Evolutionary conservation across 805 yeast species (phyloP).

Genomic region (Metschnikowia proteae): DNA sequence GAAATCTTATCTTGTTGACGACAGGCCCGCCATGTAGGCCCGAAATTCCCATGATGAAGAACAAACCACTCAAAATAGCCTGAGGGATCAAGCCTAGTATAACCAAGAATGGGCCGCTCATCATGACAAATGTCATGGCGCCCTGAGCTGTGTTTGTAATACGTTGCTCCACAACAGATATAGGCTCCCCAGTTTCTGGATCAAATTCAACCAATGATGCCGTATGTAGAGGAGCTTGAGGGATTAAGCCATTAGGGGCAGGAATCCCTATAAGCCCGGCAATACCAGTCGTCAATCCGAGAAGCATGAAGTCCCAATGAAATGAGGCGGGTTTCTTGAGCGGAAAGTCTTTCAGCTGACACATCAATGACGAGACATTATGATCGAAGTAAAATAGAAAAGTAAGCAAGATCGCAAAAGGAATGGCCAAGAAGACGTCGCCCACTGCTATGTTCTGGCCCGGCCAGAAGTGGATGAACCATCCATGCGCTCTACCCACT

Average conservation of each 20-base stretch:
- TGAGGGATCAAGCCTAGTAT: conserved; percentile 87
- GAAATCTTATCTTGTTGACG: conserved; percentile 55
- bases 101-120: conserved; percentile 81
- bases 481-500: conserved; percentile 48
- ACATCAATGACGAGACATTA: conserved; percentile 89
- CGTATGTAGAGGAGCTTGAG: conserved; percentile 96
- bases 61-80: conserved; percentile 87
- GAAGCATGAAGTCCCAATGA: conserved; percentile 84
- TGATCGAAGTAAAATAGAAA: conserved; percentile 91
- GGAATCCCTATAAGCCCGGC: conserved; percentile 89
- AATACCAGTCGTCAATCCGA: conserved; percentile 84
- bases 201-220: conserved; percentile 62
- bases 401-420: conserved; percentile 85
- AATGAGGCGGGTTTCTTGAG: conserved; percentile 82
- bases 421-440: conserved; percentile 83
- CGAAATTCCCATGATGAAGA: conserved; percentile 87
- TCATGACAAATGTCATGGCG: conserved; percentile 73
- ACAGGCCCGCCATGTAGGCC: conserved; percentile 70
- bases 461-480: conserved; percentile 80
- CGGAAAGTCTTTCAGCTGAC: conserved; percentile 80
- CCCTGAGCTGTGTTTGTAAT: conserved; percentile 86
- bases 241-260: conserved; percentile 94
- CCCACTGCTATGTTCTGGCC: conserved; percentile 53
- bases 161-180: conserved; percentile 82
- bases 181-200: conserved; percentile 32